These are phyloP conservation scores for Eucalyptus coolabah DNA, from an alignment of 345 rosid genomes.

Conservation along the genomic window DNA sequence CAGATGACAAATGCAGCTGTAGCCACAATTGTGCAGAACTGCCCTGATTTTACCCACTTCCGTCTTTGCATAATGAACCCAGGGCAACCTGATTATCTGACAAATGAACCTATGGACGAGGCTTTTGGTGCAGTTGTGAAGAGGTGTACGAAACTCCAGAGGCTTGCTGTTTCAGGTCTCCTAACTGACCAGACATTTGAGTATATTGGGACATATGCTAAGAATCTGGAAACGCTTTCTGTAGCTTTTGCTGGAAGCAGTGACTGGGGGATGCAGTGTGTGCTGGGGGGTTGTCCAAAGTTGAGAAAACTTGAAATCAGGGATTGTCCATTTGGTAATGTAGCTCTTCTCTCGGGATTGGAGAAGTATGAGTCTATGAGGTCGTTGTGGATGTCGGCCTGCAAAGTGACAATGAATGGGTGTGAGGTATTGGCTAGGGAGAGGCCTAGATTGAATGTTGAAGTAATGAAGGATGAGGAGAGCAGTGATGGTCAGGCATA, in stretches of 20 bases:
- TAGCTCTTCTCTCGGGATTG: constrained; percentile 49
- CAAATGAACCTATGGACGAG: constrained; percentile 60
- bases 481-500: constrained; percentile 37
- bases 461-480: constrained; percentile 59
- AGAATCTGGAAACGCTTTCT: constrained; percentile 61
- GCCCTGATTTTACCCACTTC: constrained; percentile 65
- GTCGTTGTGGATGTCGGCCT: constrained; percentile 74
- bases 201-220: constrained; percentile 54
- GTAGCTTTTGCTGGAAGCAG: constrained; percentile 73
- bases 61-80: constrained; percentile 75
- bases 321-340: constrained; percentile 68
- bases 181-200: constrained; percentile 53
- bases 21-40: constrained; percentile 44
- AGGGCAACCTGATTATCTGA: constrained; percentile 44
- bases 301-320: constrained; percentile 62
- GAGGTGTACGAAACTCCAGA: constrained; percentile 50
- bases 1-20: constrained; percentile 74
- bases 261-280: constrained; percentile 59
- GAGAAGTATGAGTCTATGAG: constrained; percentile 70
- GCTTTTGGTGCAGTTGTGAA: constrained; percentile 67
- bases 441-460: constrained; percentile 68
- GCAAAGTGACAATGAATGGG: constrained; percentile 53
- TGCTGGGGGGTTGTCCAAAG: constrained; percentile 49
- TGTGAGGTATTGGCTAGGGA: constrained; percentile 39
- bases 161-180: constrained; percentile 59